Evolutionary conservation across 2,329 filamentous ascomycete species (phyloP).

Genomic region (Thelonectria olida): DNA sequence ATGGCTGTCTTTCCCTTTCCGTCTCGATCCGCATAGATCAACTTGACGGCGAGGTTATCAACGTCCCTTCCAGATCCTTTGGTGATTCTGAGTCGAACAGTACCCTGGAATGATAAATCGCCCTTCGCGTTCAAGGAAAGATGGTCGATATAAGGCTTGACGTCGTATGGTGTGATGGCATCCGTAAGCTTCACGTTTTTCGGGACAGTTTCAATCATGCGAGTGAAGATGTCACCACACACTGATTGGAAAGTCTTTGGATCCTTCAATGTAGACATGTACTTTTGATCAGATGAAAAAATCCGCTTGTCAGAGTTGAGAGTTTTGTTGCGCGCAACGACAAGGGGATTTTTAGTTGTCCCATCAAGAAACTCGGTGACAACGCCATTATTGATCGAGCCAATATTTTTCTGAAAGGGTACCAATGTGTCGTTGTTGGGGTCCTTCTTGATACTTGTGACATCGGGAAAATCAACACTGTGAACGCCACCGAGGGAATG

Average conservation of each 20-base stretch:
- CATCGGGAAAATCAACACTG: constrained; percentile 51
- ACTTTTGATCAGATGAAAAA: constrained; percentile 55
- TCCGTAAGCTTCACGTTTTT: constrained; percentile 40
- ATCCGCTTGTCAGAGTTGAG: constrained; percentile 52
- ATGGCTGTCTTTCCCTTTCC: not conserved
- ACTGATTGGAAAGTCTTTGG: constrained; percentile 47
- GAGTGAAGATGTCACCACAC: constrained; percentile 41
- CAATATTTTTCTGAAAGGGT: constrained; percentile 44
- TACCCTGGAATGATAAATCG: not conserved
- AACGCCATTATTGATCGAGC: constrained; percentile 51
- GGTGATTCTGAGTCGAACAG: not conserved
- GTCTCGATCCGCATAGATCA: not conserved
- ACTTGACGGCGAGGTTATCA: not conserved
- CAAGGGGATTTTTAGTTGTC: constrained; percentile 52
- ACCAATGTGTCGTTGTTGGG: constrained; percentile 48
- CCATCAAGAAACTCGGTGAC: constrained; percentile 53
- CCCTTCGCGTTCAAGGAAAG: constrained; percentile 4
- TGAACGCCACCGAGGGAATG: constrained; percentile 54
- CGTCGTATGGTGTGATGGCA: constrained; percentile 38
- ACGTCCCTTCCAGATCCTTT: not conserved
- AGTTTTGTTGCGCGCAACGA: constrained; percentile 48
- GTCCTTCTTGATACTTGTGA: constrained; percentile 27
- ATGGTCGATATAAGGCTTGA: constrained; percentile 41
- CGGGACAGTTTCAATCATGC: constrained; percentile 47
- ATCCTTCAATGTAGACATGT: constrained; percentile 50